Conservation (phyloP, 2,329 filamentous ascomycete genomes). For the Alternaria viburni region DNA sequence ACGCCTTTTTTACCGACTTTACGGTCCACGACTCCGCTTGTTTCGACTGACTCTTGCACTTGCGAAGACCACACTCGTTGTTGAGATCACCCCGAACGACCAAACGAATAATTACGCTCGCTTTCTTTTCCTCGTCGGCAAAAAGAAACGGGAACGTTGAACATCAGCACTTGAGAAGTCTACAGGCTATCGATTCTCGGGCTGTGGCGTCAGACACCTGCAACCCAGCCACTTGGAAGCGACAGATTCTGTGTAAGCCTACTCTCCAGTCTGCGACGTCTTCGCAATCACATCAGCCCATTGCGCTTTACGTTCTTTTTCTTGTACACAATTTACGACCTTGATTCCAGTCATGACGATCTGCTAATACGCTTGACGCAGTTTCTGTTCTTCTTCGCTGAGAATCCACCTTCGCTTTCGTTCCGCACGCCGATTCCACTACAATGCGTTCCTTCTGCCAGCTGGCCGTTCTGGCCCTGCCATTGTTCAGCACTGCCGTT, state of each 20-base stretch:
- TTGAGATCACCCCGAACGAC: neutral
- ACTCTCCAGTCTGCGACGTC: neutral
- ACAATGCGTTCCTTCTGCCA: constrained; percentile 42
- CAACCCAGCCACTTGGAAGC: constrained; percentile 14
- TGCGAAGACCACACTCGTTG: neutral
- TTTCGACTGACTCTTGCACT: constrained; percentile 2
- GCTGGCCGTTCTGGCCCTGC: constrained; percentile 40
- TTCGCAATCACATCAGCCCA: constrained; percentile 7
- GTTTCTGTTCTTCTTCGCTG: constrained; percentile 14
- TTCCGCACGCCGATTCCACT: neutral
- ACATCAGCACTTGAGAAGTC: neutral
- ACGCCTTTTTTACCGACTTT: neutral
- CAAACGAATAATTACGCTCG: neutral
- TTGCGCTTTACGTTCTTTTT: constrained; percentile 1
- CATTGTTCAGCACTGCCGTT: constrained; percentile 33
- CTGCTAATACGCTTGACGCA: constrained; percentile 28
- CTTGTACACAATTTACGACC: constrained; percentile 7
- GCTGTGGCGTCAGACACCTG: constrained; percentile 6
- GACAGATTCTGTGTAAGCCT: constrained; percentile 21
- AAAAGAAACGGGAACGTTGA: neutral
- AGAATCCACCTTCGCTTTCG: constrained; percentile 10
- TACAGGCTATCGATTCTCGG: constrained; percentile 4
- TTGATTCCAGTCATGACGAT: constrained; percentile 8
- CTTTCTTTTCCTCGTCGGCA: neutral
- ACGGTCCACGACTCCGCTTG: neutral